Evolutionary conservation across 257 asterid genomes (phyloP).

Genomic region (Ballota nigra): DNA sequence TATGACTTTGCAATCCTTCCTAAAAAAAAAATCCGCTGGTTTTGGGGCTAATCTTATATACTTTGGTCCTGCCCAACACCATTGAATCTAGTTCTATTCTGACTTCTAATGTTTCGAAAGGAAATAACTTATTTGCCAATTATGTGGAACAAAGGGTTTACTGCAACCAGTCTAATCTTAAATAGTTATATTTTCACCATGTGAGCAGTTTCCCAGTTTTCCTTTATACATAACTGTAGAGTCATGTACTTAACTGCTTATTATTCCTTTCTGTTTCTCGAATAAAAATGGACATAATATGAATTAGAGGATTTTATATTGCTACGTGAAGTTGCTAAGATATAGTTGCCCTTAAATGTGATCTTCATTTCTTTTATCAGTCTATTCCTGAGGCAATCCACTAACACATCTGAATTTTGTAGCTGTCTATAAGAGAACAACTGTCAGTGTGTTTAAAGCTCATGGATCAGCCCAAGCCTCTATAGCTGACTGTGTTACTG

Average conservation of each 20-base stretch:
- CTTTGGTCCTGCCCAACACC: neutral
- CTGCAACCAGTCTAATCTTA: neutral
- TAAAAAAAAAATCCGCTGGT: neutral
- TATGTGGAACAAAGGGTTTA: neutral
- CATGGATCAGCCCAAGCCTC: slow-evolving; percentile 91
- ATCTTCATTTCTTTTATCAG: neutral
- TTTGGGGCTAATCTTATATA: neutral
- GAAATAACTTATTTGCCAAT: neutral
- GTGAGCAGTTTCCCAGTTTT: slow-evolving; percentile 3
- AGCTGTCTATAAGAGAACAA: slow-evolving; percentile 92
- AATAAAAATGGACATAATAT: neutral
- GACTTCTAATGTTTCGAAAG: neutral
- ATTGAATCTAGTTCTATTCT: neutral
- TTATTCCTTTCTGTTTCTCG: neutral
- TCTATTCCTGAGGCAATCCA: slow-evolving; percentile 13
- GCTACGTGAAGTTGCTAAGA: neutral
- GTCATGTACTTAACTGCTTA: neutral
- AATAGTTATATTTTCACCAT: neutral
- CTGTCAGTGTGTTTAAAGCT: slow-evolving; percentile 85
- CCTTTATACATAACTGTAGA: neutral
- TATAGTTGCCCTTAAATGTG: neutral
- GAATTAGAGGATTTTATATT: slow-evolving; percentile 1
- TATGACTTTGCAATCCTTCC: neutral
- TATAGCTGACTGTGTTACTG: slow-evolving; percentile 85
- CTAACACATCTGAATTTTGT: slow-evolving; percentile 30